Evolutionary conservation across 495 filamentous ascomycete genomes (phyloP), one percentile per base, ranked within the genome.

Genomic region (Xylaria acuta): DNA sequence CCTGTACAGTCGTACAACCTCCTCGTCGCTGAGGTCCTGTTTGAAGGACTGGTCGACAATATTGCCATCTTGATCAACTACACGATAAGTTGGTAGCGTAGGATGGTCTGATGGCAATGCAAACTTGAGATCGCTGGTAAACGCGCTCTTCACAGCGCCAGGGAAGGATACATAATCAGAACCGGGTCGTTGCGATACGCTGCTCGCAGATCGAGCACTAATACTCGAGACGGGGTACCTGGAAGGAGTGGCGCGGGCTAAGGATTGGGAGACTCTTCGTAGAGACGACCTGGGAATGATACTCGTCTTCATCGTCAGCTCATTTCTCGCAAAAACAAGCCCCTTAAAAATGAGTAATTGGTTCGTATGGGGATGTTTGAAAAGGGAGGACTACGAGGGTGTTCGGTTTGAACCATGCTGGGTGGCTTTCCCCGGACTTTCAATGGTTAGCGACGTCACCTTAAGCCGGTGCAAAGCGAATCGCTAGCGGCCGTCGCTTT

Each of bases 141-240:
- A 98, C 69, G 93, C 92, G 82, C 92, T 96, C 80, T 97, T 93
- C 36, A 99, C 87, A 0, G 97, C 97, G n/a, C 96, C 96, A 0
- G 96, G 96, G 74, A 99, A 99, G 45, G 91, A 90, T 53, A 99
- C 93, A 74, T 83, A 82, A 43, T 91, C 89, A 36, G 92, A 89
- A 30, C 92, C 90, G 40, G 90, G 93, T 30, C 89, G 86, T 79
- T 96, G 93, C 30, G 85, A 86, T 69, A 87, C 75, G 53, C 81
- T 81, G 67, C 82, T 76, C 25, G 80, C 76, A 58, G 56, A 71
- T 45, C 82, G 79, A 22, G n/a, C 38, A 27, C 70, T 60, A 68
- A 69, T 27, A 45, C 68, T 49, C 18, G 69, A 47, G 22, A 40
- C 45, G 18, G 56, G 43, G 58, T 47, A 75, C 58, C 32, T 73